Evolutionary conservation across 768 basidiomycete species (phyloP), one percentile per base, ranked within the genome.

Genomic region (Pulveroboletus sp.): DNA sequence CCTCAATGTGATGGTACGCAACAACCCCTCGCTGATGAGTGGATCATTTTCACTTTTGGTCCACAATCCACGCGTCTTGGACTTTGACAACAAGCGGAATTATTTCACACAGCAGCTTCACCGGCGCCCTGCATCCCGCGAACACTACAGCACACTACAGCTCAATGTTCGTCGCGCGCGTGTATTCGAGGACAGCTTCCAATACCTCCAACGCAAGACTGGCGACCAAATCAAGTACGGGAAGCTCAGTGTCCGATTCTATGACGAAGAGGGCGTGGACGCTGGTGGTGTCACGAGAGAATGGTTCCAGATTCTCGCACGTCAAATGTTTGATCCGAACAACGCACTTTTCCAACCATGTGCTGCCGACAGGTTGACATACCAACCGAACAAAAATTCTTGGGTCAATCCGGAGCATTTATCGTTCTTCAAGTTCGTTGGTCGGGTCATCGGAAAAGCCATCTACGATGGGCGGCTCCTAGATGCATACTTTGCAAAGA

Each of bases 1-100:
- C 40, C 79, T 98, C 47, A 99, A 99, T 66, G 75, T 94, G 52
- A 95, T 99, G 87, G 94, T 99, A 25, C 87, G 97, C 54, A 97
- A 94, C 67, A 98, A 98, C 64, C 97, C 97, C 3, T 93, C 94
- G 0, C 70, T 99, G 35, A 94, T 99, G 90, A 92, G 91, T 58
- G 97, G 97, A 11, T 97, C 95, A 2, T 99, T 99, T 77, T 93
- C 94, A 14, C 77, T 99, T 1, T 76, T 99, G 54, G 89, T 99
- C 39, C 85, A 94, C 70, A 99, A 99, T 61, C 87, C 97, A 40
- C 85, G 92, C 25, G 94, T 98, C 20, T 80, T 99, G 47, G 97
- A 98, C 75, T 98, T 98, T 64, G 97, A 98, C 75, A 98, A 98
- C 82, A 99, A 99, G 74, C 84, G 97, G 31, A 95, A 94, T 62